Evolutionary conservation across 169 alveolate genomes (phyloP).

Genomic region (Theileria orientalis): DNA sequence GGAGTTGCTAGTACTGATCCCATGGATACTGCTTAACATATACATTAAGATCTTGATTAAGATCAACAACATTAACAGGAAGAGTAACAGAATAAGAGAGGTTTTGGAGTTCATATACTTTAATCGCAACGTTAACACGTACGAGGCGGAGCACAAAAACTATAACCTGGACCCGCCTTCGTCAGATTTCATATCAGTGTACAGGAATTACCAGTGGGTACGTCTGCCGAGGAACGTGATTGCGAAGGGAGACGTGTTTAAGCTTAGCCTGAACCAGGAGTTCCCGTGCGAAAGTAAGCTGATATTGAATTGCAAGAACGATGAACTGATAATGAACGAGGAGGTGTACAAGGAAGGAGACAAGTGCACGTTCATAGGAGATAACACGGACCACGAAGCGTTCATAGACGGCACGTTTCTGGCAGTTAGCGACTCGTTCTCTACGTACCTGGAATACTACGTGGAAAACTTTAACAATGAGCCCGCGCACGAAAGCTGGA

Average conservation of each 20-base stretch:
- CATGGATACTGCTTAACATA: slow-evolving; percentile 48
- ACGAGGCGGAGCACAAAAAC: slow-evolving; percentile 50
- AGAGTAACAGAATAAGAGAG: slow-evolving; percentile 45
- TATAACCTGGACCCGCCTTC: slow-evolving; percentile 58
- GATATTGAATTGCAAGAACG: slow-evolving; percentile 23
- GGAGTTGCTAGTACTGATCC: slow-evolving; percentile 29
- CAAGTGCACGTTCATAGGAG: slow-evolving; percentile 30
- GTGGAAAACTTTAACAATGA: slow-evolving; percentile 21
- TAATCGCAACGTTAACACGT: slow-evolving; percentile 1
- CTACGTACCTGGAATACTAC: slow-evolving; percentile 41
- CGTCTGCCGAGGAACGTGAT: slow-evolving; percentile 55
- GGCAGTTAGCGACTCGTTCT: slow-evolving; percentile 48
- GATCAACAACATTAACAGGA: slow-evolving; percentile 23
- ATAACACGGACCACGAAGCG: slow-evolving; percentile 17
- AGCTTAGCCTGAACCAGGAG: slow-evolving; percentile 35
- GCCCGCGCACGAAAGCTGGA: slow-evolving; percentile 22
- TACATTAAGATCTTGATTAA: slow-evolving; percentile 39
- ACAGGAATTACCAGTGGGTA: slow-evolving; percentile 58
- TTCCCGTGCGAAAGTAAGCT: slow-evolving; percentile 60
- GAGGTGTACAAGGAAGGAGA: slow-evolving; percentile 28
- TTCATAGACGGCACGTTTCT: slow-evolving; percentile 46
- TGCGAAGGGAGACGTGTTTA: slow-evolving; percentile 62
- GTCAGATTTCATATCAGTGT: slow-evolving; percentile 55
- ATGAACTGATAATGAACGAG: slow-evolving; percentile 17
- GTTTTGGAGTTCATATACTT: slow-evolving; percentile 14